These are phyloP conservation scores for Nitzschia sp. DNA, from an alignment of 108 stramenopile species.

Conservation along the genomic window DNA sequence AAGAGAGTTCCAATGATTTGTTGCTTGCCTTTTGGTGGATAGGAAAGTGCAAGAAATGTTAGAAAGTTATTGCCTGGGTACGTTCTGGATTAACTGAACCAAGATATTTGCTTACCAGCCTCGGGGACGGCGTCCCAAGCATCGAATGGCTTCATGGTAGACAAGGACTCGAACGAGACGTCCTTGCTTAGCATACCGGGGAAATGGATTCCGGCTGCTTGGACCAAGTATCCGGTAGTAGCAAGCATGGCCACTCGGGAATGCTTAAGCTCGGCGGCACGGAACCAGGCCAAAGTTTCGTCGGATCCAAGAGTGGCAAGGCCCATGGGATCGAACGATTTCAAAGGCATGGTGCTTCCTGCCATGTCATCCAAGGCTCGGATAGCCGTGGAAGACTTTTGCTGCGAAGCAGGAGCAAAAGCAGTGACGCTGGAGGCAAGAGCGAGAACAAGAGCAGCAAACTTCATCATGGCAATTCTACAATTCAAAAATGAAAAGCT, in stretches of 20 bases:
- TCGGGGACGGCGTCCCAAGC: conserved; percentile 84
- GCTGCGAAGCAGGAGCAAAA: conserved; percentile 53
- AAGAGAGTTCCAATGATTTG: conserved; percentile 81
- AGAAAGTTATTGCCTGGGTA: background rate
- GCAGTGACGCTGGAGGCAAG: conserved; percentile 66
- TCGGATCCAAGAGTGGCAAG: conserved; percentile 61
- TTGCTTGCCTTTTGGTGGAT: conserved; percentile 43
- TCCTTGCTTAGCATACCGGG: conserved; percentile 73
- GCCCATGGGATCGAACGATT: conserved; percentile 73
- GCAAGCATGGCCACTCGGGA: conserved; percentile 87
- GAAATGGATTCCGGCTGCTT: conserved; percentile 76
- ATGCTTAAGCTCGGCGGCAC: conserved; percentile 86
- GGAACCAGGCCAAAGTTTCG: conserved; percentile 81
- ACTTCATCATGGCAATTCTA: conserved; percentile 46
- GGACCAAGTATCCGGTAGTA: conserved; percentile 78
- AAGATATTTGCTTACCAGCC: conserved; percentile 42
- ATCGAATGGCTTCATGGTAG: conserved; percentile 81
- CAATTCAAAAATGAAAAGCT: background rate
- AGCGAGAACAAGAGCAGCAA: conserved; percentile 47
- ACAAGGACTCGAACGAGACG: conserved; percentile 67
- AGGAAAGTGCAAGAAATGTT: background rate
- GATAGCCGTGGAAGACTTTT: conserved; percentile 20
- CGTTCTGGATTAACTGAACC: background rate
- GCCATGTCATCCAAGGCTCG: conserved; percentile 52
- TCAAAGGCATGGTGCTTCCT: conserved; percentile 65